A percentile compares a stretch with the other conserved stretches of the same genome.
These are phyloP conservation scores for Diplogelasinospora grovesii DNA, from an alignment of 495 filamentous ascomycete species.

Conservation along the genomic window DNA sequence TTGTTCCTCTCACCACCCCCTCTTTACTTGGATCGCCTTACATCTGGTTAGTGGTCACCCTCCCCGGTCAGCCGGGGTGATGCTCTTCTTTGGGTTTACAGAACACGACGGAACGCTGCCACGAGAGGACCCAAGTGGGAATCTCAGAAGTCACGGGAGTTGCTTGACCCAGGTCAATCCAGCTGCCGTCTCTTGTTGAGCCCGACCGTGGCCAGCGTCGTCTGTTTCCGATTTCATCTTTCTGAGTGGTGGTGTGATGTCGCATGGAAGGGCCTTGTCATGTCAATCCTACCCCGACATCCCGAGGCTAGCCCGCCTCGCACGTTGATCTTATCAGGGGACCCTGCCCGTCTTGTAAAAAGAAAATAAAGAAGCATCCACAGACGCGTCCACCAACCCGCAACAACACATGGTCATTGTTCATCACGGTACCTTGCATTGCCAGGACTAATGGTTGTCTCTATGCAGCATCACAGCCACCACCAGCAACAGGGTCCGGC, in stretches of 20 bases:
- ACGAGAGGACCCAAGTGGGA: conserved; percentile 28
- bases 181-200: conserved; percentile 21
- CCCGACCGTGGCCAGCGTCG: conserved; percentile 21
- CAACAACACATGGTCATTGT: conserved; percentile 25
- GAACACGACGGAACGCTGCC: conserved; percentile 5
- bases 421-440: conserved; percentile 26
- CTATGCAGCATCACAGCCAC: conserved; percentile 56
- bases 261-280: conserved; percentile 34
- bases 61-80: conserved; percentile 7
- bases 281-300: conserved; percentile 36
- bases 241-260: conserved; percentile 18
- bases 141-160: conserved; percentile 38
- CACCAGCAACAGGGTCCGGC: conserved; percentile 51
- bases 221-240: too few relatives aligned
- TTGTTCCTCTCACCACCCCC: conserved; percentile 2
- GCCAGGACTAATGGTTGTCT: conserved; percentile 44
- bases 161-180: too few relatives aligned
- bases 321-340: conserved; percentile 37
- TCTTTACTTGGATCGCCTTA: not conserved
- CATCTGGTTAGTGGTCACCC: not conserved
- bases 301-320: conserved; percentile 37
- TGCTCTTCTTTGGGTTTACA: not conserved
- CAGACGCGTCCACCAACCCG: conserved; percentile 30
- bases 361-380: conserved; percentile 39
- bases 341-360: conserved; percentile 28